Conservation (phyloP, 176 grass and related monocot species). For the Typha latifolia region DNA sequence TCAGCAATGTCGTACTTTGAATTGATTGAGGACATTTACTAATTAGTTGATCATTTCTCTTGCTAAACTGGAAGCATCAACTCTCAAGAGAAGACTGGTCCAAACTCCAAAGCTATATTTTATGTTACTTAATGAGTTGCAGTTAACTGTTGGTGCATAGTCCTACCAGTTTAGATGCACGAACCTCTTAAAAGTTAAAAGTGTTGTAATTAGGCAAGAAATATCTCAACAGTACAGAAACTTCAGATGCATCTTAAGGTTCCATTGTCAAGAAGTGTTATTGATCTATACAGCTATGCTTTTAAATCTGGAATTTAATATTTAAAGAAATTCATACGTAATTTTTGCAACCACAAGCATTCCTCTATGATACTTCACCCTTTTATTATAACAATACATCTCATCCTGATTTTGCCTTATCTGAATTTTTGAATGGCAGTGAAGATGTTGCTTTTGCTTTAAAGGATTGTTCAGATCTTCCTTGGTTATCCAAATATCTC, state of each 20-base stretch:
- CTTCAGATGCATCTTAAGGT: too few species aligned
- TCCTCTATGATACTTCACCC: background rate
- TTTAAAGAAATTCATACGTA: background rate
- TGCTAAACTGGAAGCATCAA: background rate
- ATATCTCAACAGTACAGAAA: too few species aligned
- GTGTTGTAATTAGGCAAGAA: too few species aligned
- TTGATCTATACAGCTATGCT: too few species aligned
- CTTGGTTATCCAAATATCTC: constrained; percentile 88
- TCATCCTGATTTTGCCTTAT: constrained; percentile 4
- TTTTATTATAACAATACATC: constrained; percentile 3
- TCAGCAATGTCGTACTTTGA: background rate
- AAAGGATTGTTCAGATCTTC: constrained; percentile 66
- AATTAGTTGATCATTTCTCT: background rate
- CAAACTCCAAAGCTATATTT: too few species aligned
- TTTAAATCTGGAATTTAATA: too few species aligned
- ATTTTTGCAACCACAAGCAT: background rate
- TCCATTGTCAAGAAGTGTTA: too few species aligned
- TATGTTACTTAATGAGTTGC: too few species aligned
- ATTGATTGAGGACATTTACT: background rate
- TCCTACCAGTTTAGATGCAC: too few species aligned
- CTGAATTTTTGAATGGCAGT: constrained; percentile 32
- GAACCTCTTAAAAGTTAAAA: too few species aligned
- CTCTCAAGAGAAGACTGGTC: too few species aligned
- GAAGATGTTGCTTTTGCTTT: constrained; percentile 94
- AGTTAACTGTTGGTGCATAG: too few species aligned